These are phyloP conservation scores for Peltaster fructicola DNA, from an alignment of 2,329 filamentous ascomycete species.

Conservation along the genomic window DNA sequence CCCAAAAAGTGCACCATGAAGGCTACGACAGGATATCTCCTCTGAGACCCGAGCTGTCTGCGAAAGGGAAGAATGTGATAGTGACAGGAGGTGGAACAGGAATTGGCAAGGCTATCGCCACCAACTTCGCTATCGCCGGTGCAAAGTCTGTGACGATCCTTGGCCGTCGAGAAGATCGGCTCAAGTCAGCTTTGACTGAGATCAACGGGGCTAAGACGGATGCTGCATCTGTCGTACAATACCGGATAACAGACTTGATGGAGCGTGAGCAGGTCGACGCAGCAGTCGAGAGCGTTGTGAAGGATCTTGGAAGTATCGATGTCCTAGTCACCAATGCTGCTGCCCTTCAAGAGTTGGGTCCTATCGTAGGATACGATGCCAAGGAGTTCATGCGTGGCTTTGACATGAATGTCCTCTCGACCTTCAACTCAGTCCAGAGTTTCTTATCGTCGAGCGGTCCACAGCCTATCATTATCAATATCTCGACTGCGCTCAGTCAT, in stretches of 20 bases:
- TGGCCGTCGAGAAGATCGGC: constrained; percentile 3
- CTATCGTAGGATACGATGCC: constrained; percentile 1
- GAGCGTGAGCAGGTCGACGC: constrained; percentile 1
- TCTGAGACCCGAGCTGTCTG: constrained; percentile 21
- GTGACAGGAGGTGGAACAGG: constrained; percentile 7
- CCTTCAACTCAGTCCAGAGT: constrained; percentile 5
- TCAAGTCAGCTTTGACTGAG: constrained; percentile 2
- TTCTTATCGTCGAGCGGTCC: too few relatives aligned
- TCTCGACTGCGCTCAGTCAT: constrained; percentile 5
- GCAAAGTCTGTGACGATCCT: constrained; percentile 6
- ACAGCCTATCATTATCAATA: constrained; percentile 3
- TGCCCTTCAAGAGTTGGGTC: neutral
- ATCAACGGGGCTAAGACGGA: constrained; percentile 1
- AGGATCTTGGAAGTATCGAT: constrained; percentile 3
- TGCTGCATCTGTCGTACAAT: neutral
- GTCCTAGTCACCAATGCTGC: constrained; percentile 5
- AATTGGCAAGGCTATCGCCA: constrained; percentile 5
- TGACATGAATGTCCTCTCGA: constrained; percentile 4
- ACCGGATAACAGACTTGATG: constrained; percentile 1
- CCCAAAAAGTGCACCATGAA: too few relatives aligned
- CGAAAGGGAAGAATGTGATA: constrained; percentile 23
- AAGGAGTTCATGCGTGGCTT: constrained; percentile 4
- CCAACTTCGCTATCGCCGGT: constrained; percentile 5
- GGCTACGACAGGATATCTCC: constrained; percentile 10
- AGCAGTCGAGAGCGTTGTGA: constrained; percentile 1